Percentiles rank a stretch among this genome's conserved stretches.
Evolutionary conservation across 2,329 filamentous ascomycete species (phyloP).

Genomic region (Mariannaea sp.): DNA sequence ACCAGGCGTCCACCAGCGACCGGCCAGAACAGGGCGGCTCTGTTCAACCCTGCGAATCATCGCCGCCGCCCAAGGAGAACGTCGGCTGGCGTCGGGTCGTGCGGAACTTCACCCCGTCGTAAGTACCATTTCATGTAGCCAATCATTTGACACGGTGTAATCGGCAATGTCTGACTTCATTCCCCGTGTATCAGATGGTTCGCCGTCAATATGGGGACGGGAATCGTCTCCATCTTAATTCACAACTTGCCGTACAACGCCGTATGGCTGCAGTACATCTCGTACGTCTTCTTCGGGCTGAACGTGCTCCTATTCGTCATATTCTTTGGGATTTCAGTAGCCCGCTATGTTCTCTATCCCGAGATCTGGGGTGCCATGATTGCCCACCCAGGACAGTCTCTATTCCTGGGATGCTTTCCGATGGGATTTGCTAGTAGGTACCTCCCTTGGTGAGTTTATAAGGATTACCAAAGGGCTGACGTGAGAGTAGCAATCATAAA

Average conservation of each 20-base stretch:
- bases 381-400: slow-evolving; percentile 65
- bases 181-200: slow-evolving; percentile 56
- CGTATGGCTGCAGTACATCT: slow-evolving; percentile 61
- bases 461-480: slow-evolving; percentile 12
- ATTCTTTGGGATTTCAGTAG: slow-evolving; percentile 58
- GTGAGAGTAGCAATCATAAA: slow-evolving; percentile 59
- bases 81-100: slow-evolving; percentile 52
- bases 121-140: slow-evolving; percentile 40
- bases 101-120: slow-evolving; percentile 61
- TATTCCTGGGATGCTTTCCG: slow-evolving; percentile 71
- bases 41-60: slow-evolving; percentile 22
- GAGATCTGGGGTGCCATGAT: slow-evolving; percentile 70
- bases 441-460: not conserved
- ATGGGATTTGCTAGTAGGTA: slow-evolving; percentile 66
- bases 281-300: slow-evolving; percentile 63
- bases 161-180: slow-evolving; percentile 9
- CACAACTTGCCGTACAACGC: slow-evolving; percentile 65
- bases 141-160: not conserved
- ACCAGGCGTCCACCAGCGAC: slow-evolving; percentile 15
- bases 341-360: slow-evolving; percentile 69
- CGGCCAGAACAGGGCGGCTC: slow-evolving; percentile 17
- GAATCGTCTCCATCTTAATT: slow-evolving; percentile 67
- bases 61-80: slow-evolving; percentile 40
- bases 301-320: slow-evolving; percentile 62
- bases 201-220: slow-evolving; percentile 68